These are phyloP conservation scores for Hanseniaspora vineae DNA, from an alignment of 805 yeast species.

Conservation along the genomic window DNA sequence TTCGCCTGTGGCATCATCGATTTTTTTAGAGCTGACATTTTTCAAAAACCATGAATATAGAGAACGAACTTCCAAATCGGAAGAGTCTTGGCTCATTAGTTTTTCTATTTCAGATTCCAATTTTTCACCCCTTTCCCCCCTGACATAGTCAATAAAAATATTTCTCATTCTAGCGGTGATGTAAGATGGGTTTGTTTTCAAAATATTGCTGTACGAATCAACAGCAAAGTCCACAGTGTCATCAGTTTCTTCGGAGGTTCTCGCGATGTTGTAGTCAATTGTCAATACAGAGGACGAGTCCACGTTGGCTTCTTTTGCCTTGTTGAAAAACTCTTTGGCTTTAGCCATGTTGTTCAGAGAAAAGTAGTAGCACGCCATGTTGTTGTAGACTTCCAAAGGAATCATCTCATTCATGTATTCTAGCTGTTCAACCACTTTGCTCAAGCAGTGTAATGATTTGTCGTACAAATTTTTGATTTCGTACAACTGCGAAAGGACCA, in stretches of 20 bases:
- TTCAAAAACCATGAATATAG: slow-evolving; percentile 82
- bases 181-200: slow-evolving; percentile 52
- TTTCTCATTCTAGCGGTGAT: slow-evolving; percentile 64
- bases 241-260: slow-evolving; percentile 43
- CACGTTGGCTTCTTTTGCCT: slow-evolving; percentile 27
- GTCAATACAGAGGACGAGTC: slow-evolving; percentile 27
- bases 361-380: slow-evolving; percentile 74
- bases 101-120: slow-evolving; percentile 41
- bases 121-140: slow-evolving; percentile 27
- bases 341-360: slow-evolving; percentile 45
- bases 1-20: slow-evolving; percentile 26
- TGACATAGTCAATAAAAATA: slow-evolving; percentile 45
- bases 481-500: slow-evolving; percentile 55
- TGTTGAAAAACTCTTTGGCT: slow-evolving; percentile 43
- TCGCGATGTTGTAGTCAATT: slow-evolving; percentile 61
- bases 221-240: slow-evolving; percentile 17
- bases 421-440: slow-evolving; percentile 44
- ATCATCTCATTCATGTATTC: slow-evolving; percentile 23
- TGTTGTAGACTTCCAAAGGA: slow-evolving; percentile 56
- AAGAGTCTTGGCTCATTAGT: slow-evolving; percentile 40
- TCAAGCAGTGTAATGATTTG: slow-evolving; percentile 53
- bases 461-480: slow-evolving; percentile 49
- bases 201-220: slow-evolving; percentile 38
- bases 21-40: slow-evolving; percentile 39
- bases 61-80: slow-evolving; percentile 73